phyloP scores from a whole-genome alignment of 2,329 filamentous ascomycete species.

The Lasiodiplodia gonubiensis region DNA sequence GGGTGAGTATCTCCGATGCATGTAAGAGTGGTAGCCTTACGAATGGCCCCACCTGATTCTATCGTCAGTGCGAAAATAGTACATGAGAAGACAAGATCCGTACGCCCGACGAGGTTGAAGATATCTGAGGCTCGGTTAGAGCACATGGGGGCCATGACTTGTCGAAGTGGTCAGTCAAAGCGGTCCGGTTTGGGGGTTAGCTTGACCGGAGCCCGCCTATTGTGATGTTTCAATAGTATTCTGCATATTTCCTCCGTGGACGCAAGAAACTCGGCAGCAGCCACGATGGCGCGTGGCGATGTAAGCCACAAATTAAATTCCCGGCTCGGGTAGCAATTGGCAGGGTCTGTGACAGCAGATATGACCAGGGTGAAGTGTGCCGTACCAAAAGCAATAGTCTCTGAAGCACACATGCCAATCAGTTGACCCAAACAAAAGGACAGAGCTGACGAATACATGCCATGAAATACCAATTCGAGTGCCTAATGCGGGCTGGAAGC shows the following conservation, averaged over 20 bases:
- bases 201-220: neutral
- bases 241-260: neutral
- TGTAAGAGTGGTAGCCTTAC: neutral
- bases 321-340: neutral
- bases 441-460: slow-evolving; percentile 3
- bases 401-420: neutral
- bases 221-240: slow-evolving; percentile 12
- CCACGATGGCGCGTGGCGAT: slow-evolving; percentile 4
- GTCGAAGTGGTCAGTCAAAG: neutral
- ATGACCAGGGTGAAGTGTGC: neutral
- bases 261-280: neutral
- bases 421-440: neutral
- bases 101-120: neutral
- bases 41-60: neutral
- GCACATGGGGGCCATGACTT: neutral
- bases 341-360: neutral
- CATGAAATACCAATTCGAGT: neutral
- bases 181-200: neutral
- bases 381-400: neutral
- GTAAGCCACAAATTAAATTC: neutral
- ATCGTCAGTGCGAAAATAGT: neutral
- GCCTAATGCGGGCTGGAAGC: neutral
- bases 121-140: neutral
- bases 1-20: neutral
- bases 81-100: neutral